Conservation (phyloP, 257 asterid species). For the Marsdenia floribunda region DNA sequence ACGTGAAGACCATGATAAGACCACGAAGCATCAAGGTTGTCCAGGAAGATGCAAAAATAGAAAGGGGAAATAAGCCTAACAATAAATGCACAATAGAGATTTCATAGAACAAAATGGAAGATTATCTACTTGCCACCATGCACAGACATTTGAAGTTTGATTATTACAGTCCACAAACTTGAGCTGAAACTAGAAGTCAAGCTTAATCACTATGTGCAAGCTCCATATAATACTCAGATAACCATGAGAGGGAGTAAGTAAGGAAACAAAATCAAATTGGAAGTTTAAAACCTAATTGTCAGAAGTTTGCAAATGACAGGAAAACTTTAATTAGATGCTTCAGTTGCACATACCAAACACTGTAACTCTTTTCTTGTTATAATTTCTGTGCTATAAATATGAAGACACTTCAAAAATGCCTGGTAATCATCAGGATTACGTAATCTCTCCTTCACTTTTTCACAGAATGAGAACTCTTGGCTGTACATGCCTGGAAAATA, state of each 20-base stretch:
- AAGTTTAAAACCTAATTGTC: background rate
- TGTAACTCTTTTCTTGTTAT: slow-evolving; percentile 79
- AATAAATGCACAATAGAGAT: background rate
- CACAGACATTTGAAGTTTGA: background rate
- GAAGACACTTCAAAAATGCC: slow-evolving; percentile 94
- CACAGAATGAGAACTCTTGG: slow-evolving; percentile 80
- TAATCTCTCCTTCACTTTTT: slow-evolving; percentile 86
- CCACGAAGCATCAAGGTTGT: background rate
- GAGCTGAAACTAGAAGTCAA: background rate
- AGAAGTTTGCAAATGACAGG: background rate
- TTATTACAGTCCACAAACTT: background rate
- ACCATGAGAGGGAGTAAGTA: background rate
- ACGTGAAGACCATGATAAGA: background rate
- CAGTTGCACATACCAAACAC: slow-evolving; percentile 56
- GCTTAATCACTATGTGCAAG: background rate
- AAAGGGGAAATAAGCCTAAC: background rate
- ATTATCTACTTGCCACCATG: background rate
- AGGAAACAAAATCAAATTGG: background rate
- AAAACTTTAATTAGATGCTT: background rate
- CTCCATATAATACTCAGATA: background rate
- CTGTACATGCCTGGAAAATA: slow-evolving; percentile 61
- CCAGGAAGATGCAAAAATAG: background rate
- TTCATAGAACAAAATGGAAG: background rate
- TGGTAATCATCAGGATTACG: slow-evolving; percentile 81
- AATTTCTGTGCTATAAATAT: slow-evolving; percentile 88